Percentiles rank a stretch among this genome's conserved stretches.
Conservation (phyloP, 2,329 filamentous ascomycete species). For the Verticillium nonalfalfae region DNA sequence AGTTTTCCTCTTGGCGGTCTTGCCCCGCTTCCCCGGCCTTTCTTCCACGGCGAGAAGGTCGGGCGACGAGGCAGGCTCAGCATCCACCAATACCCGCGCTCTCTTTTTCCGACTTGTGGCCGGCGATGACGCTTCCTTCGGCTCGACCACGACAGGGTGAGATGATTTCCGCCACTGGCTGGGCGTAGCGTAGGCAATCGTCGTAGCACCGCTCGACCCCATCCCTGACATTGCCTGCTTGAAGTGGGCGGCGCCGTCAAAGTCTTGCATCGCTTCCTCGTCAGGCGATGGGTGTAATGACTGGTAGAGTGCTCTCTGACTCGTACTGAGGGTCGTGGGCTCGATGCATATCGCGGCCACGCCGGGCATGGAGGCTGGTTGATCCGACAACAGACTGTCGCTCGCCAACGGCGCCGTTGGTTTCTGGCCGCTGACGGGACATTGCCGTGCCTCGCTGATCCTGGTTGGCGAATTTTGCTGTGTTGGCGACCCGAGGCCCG, state of each 20-base stretch:
- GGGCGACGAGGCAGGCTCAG: constrained; percentile 10
- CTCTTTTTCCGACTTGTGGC: neutral
- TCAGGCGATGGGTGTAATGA: constrained; percentile 16
- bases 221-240: constrained; percentile 7
- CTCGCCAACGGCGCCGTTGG: neutral
- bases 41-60: constrained; percentile 12
- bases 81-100: neutral
- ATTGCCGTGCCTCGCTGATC: neutral
- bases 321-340: constrained; percentile 24
- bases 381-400: neutral
- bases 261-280: neutral
- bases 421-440: constrained; percentile 1
- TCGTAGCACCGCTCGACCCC: constrained; percentile 22
- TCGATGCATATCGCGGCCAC: constrained; percentile 22
- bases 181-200: constrained; percentile 28
- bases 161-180: constrained; percentile 15
- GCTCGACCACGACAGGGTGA: neutral
- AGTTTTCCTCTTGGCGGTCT: neutral
- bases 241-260: constrained; percentile 4
- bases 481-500: neutral
- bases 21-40: neutral
- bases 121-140: neutral
- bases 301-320: constrained; percentile 29
- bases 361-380: neutral
- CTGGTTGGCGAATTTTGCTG: neutral